Base-by-base conservation (phyloP, 2,329 filamentous ascomycete genomes). In the Ramularia collo-cygni region DNA sequence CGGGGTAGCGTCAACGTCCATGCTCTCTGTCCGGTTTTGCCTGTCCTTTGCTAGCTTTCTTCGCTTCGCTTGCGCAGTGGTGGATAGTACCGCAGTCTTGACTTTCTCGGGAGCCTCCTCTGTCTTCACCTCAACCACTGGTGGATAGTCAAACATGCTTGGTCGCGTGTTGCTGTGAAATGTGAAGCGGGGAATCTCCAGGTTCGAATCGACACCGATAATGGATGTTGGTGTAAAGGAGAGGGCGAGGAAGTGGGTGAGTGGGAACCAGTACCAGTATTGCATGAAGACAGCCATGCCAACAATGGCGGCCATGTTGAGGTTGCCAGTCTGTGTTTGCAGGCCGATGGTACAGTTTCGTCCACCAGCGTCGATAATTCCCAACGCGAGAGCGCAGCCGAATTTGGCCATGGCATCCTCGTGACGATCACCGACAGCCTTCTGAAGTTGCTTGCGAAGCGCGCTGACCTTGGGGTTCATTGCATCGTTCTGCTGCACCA, bases 241-340 rank as follows among this genome's bases (percentile, higher is more conserved):
- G 46, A 98, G 74, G 1, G 90, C 93, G 42, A 98, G 65, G 78
- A 98, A 98, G 67, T 98, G 92, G 19, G 92, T 94, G 57, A 96
- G 83, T 44, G 92, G 92, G 77, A 98, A 98, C 92, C 92, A 98
- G 71, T 98, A 98, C 92, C 92, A 98, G 71, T 98, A 98, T 64
- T 98, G 92, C 7, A 89, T 94, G 68, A 98, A 98, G 38, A 98
- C 85, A 18, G 88, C 90, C 81, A 95, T 95, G 53, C 92, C 93
- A 13, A 98, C 89, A 52, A 98, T 94, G 46, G 87, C 93, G 13
- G 89, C 81, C 89, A 98, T 95, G 72, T 98, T 96, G 52, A 98
- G 79, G 62, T 95, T 98, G 50, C 93, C 93, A 1, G 90, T 95
- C 67, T 95, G 92, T 1, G 92, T 98, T 65, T 98, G 92, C 28